These are phyloP conservation scores for Botrytis medusae DNA, from an alignment of 2,329 filamentous ascomycete genomes.

Conservation along the genomic window DNA sequence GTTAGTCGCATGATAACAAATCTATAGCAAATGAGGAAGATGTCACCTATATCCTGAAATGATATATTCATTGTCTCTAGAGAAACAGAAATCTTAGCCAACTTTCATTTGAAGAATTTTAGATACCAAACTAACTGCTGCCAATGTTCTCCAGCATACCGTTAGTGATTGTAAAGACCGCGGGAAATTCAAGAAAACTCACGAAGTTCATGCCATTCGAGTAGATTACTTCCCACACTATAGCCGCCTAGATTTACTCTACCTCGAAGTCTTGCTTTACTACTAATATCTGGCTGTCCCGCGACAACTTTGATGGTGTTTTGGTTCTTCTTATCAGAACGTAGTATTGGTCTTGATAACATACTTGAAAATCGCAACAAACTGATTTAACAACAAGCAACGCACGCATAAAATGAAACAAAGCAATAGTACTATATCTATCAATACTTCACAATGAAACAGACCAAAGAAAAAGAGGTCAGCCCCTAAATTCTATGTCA, in stretches of 20 bases:
- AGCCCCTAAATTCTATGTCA: not conserved
- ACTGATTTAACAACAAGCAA: not conserved
- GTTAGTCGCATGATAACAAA: not conserved
- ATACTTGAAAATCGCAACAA: not conserved
- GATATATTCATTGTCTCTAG: constrained; percentile 26
- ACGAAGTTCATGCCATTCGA: constrained; percentile 13
- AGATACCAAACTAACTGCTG: not conserved
- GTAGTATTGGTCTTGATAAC: not conserved
- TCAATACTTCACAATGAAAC: not conserved
- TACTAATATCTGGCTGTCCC: not conserved
- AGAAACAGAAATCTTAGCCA: not conserved
- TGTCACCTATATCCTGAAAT: constrained; percentile 23
- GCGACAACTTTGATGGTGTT: not conserved
- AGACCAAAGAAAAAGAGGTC: not conserved
- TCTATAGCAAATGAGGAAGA: not conserved
- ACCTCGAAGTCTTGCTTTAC: not conserved
- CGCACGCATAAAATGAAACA: not conserved
- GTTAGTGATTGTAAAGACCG: not conserved
- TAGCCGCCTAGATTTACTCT: not conserved
- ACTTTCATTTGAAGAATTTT: too few relatives aligned
- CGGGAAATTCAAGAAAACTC: not conserved
- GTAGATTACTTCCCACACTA: not conserved
- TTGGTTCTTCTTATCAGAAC: not conserved
- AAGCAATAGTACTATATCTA: not conserved
- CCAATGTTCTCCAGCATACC: not conserved